Evolutionary conservation across 176 grass and related monocot species (phyloP).

Genomic region (Melocanna baccifera): DNA sequence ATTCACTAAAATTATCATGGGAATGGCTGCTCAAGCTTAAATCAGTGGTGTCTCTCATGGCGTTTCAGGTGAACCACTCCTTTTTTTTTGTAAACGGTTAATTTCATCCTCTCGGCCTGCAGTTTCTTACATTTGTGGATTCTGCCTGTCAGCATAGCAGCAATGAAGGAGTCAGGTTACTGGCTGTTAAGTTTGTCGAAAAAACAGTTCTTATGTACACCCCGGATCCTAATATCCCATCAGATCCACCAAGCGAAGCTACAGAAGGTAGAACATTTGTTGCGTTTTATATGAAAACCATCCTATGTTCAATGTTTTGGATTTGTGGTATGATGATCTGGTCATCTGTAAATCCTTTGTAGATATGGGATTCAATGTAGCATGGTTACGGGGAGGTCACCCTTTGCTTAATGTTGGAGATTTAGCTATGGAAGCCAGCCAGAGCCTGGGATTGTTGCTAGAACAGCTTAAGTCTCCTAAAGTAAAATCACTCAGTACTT

Average conservation of each 20-base stretch:
- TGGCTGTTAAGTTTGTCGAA: slow-evolving; percentile 84
- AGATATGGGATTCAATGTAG: slow-evolving; percentile 84
- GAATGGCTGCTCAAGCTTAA: slow-evolving; percentile 80
- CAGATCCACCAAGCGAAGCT: slow-evolving; percentile 66
- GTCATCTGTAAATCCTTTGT: slow-evolving; percentile 12
- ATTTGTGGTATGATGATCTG: slow-evolving; percentile 24
- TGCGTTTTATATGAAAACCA: not conserved
- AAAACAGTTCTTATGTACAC: slow-evolving; percentile 82
- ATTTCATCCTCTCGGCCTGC: slow-evolving; percentile 2
- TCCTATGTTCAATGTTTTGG: not conserved
- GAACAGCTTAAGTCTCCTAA: slow-evolving; percentile 85
- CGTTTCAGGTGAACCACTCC: slow-evolving; percentile 47
- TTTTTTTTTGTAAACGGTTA: not conserved
- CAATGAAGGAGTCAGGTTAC: slow-evolving; percentile 77
- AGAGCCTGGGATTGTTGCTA: slow-evolving; percentile 82
- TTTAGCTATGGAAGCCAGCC: slow-evolving; percentile 86
- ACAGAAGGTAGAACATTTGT: slow-evolving; percentile 42
- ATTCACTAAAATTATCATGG: slow-evolving; percentile 67
- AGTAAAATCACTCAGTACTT: slow-evolving; percentile 84
- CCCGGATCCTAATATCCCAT: slow-evolving; percentile 67
- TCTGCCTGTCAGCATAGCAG: slow-evolving; percentile 44
- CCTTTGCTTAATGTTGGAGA: slow-evolving; percentile 82
- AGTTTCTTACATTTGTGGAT: slow-evolving; percentile 16
- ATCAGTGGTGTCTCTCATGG: slow-evolving; percentile 51
- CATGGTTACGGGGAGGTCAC: slow-evolving; percentile 90